Base-by-base conservation (phyloP, 495 filamentous ascomycete genomes). In the Trichoderma asperelloides region DNA sequence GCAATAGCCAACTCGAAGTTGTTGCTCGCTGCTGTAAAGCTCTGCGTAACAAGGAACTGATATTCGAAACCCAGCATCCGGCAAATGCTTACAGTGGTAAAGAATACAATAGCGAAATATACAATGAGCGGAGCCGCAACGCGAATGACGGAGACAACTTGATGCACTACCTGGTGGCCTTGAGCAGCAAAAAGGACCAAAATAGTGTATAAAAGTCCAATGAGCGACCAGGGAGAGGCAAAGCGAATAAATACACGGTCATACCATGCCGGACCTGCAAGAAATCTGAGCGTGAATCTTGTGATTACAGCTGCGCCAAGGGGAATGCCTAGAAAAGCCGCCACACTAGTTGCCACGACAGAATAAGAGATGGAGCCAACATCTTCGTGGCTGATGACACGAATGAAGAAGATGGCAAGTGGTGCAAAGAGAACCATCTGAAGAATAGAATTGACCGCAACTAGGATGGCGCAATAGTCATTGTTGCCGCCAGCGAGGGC, bases 1-100 rank as follows among this genome's bases (percentile, higher is more conserved):
- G 93, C 93, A 77, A 97, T 96, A 0, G 93, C 93, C 21, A 96
- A 77, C 79, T 97, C 93, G 71, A 97, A 96, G 71, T 96, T 97
- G 69, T 97, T 97, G 74, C 92, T 96, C 3, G 93, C 94, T 6
- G 93, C 93, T 0, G 93, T 97, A 70, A 97, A 95, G 71, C 91
- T 91, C 78, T 97, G 94, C 13, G 93, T 96, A 13, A 84, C 82
- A 1, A 85, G 83, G 2, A 93, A 71, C 60, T 77, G 78, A 72
- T 97, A 97, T 0, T 86, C 86, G 71, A 94, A 93, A 0, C 91
- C 90, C n/a, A 85, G 69, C 40, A 74, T 78, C 64, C 84, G 76
- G 7, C 84, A 78, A 9, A 85, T 77, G 15, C 79, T 72, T 12
- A 96, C 77, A 0, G 91, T 94, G 2, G 80, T 30, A 65, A 85